Conservation (phyloP, 2,329 filamentous ascomycete species). For the Zasmidium cellare region DNA sequence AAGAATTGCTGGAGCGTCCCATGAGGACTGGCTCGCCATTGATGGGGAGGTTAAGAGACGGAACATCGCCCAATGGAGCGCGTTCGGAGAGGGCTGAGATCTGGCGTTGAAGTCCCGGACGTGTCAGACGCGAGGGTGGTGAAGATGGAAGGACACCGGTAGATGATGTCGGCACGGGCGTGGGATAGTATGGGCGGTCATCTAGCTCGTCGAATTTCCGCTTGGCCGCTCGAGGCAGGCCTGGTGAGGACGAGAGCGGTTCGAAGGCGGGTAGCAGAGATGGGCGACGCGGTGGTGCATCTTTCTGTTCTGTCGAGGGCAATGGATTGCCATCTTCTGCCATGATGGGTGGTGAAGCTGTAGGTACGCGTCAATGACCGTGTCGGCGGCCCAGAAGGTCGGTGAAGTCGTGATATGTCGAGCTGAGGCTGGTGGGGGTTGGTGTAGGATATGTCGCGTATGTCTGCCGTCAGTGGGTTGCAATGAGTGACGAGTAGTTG, state of each 20-base stretch:
- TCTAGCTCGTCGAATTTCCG: conserved; percentile 56
- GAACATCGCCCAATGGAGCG: conserved; percentile 77
- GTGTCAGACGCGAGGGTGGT: conserved; percentile 59
- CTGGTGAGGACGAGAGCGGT: conserved; percentile 74
- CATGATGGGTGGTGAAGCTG: conserved; percentile 24
- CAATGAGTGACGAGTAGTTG: not conserved
- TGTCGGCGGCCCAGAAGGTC: conserved; percentile 2
- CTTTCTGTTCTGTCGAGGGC: conserved; percentile 19
- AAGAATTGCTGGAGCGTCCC: conserved; percentile 92
- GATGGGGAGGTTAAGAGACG: conserved; percentile 75
- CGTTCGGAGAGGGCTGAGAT: conserved; percentile 72
- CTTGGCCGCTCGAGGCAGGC: conserved; percentile 67
- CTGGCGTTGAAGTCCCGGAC: conserved; percentile 59
- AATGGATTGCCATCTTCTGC: conserved; percentile 14
- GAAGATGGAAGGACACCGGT: conserved; percentile 89
- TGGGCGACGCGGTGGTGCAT: conserved; percentile 43
- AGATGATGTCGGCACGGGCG: conserved; percentile 89
- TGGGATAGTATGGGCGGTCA: conserved; percentile 70
- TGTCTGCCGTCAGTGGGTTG: conserved; percentile 1
- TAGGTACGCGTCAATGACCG: conserved; percentile 21
- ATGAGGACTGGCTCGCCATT: conserved; percentile 81
- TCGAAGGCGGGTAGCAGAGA: conserved; percentile 77
- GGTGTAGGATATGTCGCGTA: not conserved
- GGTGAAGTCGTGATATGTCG: conserved; percentile 2
- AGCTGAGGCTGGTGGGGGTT: not conserved